These are phyloP conservation scores for Aspergillus brasiliensis DNA, from an alignment of 2,329 filamentous ascomycete species.

Conservation along the genomic window DNA sequence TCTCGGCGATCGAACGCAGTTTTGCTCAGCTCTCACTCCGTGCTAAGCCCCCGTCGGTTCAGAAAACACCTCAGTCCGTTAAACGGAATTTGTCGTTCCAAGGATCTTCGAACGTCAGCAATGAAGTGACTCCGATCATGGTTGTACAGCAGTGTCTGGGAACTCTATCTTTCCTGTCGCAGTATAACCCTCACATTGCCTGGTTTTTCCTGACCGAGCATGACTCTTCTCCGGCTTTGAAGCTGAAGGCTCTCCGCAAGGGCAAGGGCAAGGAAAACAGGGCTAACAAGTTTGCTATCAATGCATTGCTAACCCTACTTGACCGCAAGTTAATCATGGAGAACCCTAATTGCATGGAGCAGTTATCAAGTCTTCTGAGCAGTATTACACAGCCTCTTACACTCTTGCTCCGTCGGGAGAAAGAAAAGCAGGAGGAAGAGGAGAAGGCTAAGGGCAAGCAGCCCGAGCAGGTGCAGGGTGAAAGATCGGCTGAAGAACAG, in stretches of 20 bases:
- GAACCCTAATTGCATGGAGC: slow-evolving; percentile 95
- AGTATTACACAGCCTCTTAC: slow-evolving; percentile 86
- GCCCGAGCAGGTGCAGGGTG: slow-evolving; percentile 30
- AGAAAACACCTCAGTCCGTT: slow-evolving; percentile 78
- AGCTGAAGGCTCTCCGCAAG: slow-evolving; percentile 75
- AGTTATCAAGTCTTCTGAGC: slow-evolving; percentile 82
- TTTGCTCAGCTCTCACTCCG: slow-evolving; percentile 90
- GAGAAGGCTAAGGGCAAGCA: slow-evolving; percentile 46
- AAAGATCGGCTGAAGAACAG: slow-evolving; percentile 23
- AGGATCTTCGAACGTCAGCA: slow-evolving; percentile 60
- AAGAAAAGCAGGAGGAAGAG: slow-evolving; percentile 62
- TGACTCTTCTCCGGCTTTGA: slow-evolving; percentile 75
- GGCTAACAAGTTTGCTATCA: slow-evolving; percentile 85
- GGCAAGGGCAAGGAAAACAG: slow-evolving; percentile 85
- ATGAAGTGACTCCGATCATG: slow-evolving; percentile 89
- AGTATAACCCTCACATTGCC: slow-evolving; percentile 82
- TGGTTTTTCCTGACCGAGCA: slow-evolving; percentile 95
- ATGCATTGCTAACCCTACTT: slow-evolving; percentile 81
- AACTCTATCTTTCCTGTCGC: slow-evolving; percentile 78
- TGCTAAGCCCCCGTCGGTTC: slow-evolving; percentile 75
- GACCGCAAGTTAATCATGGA: slow-evolving; percentile 96
- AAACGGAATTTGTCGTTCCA: slow-evolving; percentile 73
- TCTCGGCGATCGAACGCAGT: slow-evolving; percentile 90
- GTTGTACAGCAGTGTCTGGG: slow-evolving; percentile 94
- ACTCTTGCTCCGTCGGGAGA: slow-evolving; percentile 78